Percentiles rank a stretch among this genome's conserved stretches.
These are phyloP conservation scores for Colletotrichum sp. DNA, from an alignment of 2,329 filamentous ascomycete genomes.

Conservation along the genomic window DNA sequence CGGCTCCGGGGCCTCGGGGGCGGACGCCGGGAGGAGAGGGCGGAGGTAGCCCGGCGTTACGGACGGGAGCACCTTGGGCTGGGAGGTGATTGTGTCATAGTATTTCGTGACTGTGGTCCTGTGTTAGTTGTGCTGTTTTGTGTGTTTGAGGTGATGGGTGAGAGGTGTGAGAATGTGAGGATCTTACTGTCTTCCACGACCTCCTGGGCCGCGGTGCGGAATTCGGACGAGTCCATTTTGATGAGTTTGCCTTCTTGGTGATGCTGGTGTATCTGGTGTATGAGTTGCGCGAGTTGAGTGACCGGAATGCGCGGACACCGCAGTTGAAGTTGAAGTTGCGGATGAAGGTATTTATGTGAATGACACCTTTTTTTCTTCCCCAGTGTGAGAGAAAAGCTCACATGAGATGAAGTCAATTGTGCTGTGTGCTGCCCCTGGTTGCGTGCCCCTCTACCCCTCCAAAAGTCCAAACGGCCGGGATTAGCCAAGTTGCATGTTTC, in stretches of 20 bases:
- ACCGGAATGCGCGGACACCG: neutral
- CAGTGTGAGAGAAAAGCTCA: neutral
- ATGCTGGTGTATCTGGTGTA: neutral
- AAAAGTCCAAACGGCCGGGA: neutral
- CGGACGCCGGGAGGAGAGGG: slow-evolving; percentile 73
- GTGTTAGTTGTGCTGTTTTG: neutral
- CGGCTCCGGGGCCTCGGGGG: slow-evolving; percentile 70
- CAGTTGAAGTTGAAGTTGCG: neutral
- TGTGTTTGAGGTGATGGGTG: neutral
- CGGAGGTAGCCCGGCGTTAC: slow-evolving; percentile 87
- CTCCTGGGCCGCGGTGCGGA: slow-evolving; percentile 76
- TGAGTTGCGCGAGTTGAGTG: neutral
- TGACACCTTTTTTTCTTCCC: neutral
- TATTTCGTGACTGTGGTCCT: slow-evolving; percentile 73
- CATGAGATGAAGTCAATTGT: slow-evolving; percentile 10
- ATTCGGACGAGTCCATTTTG: slow-evolving; percentile 79
- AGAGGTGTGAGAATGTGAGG: neutral
- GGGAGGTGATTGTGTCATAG: slow-evolving; percentile 75
- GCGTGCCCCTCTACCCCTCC: neutral
- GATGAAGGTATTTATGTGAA: neutral
- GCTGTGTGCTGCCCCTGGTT: neutral
- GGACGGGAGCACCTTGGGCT: slow-evolving; percentile 72
- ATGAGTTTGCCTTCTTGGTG: neutral
- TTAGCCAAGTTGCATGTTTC: neutral
- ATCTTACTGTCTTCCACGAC: slow-evolving; percentile 82